phyloP scores from a whole-genome alignment of 345 rosid species.

The Salix arbutifolia region DNA sequence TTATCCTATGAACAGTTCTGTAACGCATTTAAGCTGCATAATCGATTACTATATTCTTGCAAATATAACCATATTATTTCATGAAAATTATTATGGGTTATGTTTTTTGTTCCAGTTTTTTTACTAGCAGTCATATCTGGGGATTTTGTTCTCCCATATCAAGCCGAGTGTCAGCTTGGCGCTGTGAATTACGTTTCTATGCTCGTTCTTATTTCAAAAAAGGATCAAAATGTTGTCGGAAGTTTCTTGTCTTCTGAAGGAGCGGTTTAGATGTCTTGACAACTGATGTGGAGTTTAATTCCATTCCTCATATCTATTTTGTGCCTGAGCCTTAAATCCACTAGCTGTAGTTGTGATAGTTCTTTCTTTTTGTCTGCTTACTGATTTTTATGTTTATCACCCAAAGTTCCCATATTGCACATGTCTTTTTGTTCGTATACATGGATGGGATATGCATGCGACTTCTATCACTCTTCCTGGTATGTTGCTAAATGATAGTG shows the following conservation, averaged over 20 bases:
- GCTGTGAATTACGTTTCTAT: not conserved
- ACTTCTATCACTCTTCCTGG: not conserved
- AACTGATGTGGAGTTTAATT: not conserved
- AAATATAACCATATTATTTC: too few species aligned
- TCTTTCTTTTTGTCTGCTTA: not conserved
- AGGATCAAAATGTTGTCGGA: not conserved
- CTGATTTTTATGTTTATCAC: not conserved
- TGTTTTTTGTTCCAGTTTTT: too few species aligned
- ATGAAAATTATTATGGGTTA: too few species aligned
- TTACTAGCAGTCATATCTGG: too few species aligned
- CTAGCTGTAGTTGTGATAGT: not conserved
- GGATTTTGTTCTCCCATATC: too few species aligned
- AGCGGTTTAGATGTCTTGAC: not conserved
- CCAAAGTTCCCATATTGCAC: not conserved
- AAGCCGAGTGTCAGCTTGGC: too few species aligned
- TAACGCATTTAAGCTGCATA: too few species aligned
- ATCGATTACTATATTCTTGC: too few species aligned
- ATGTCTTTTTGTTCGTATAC: not conserved
- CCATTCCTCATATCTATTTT: not conserved
- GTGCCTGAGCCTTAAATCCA: not conserved
- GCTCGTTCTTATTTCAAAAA: not conserved
- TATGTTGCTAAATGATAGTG: not conserved
- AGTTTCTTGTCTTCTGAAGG: not conserved
- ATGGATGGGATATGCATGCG: not conserved
- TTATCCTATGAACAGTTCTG: too few species aligned